Percentiles rank a stretch among this genome's conserved stretches.
Conservation (phyloP, 1,139 yeast species). For the Zhuliangozyma parablackwelliae region DNA sequence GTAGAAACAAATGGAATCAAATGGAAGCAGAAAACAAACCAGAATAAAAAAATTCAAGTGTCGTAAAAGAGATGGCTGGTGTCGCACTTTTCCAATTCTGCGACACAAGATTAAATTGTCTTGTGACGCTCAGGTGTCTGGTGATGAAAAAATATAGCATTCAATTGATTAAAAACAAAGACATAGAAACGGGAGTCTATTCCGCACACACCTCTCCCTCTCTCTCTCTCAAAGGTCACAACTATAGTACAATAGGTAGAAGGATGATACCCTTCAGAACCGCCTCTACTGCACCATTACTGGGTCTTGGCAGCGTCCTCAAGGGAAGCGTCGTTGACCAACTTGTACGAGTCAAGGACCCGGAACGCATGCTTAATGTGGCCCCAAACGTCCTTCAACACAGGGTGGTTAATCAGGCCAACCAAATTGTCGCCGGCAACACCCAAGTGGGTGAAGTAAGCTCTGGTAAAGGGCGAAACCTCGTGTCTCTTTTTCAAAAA, state of each 20-base stretch:
- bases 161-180: no score
- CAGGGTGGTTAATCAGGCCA: conserved; percentile 55
- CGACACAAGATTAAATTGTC: no score
- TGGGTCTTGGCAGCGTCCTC: conserved; percentile 19
- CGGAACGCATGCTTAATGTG: conserved; percentile 46
- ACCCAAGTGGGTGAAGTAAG: conserved; percentile 66
- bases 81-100: no score
- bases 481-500: conserved; percentile 80
- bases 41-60: no score
- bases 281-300: not conserved
- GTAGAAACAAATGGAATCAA: not conserved
- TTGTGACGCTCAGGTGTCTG: no score
- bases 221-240: no score
- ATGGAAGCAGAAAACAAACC: not conserved
- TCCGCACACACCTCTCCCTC: no score
- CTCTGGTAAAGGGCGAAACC: conserved; percentile 69
- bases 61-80: no score
- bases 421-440: conserved; percentile 65
- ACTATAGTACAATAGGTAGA: no score
- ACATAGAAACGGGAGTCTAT: no score
- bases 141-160: no score
- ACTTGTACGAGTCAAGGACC: conserved; percentile 25
- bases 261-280: no score
- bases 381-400: conserved; percentile 60
- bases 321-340: conserved; percentile 32